Evolutionary conservation across 176 grass and related monocot species (phyloP).

Genomic region (Rhynchospora breviuscula): DNA sequence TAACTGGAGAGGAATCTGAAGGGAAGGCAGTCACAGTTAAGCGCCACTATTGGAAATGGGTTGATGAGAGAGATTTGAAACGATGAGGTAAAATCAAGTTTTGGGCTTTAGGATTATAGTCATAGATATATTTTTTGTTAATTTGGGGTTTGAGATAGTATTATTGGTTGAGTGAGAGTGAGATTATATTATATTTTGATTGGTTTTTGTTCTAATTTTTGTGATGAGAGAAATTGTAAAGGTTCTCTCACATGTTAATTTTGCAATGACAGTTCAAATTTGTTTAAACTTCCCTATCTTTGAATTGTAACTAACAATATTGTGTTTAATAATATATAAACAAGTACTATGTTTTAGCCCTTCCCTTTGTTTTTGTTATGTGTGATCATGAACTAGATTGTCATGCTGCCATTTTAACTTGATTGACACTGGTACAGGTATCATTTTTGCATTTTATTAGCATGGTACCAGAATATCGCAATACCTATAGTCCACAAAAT

Average conservation of each 20-base stretch:
- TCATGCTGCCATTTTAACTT: conserved; percentile 1
- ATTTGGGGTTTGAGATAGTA: conserved; percentile 12
- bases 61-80: conserved; percentile 13
- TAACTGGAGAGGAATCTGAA: conserved; percentile 24
- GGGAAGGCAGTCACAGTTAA: conserved; percentile 43
- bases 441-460: background rate
- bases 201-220: background rate
- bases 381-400: background rate
- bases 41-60: conserved; percentile 45
- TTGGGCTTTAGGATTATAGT: background rate
- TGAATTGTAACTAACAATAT: background rate
- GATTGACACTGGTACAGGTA: background rate
- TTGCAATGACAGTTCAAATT: background rate
- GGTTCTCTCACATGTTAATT: conserved; percentile 5
- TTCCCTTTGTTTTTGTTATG: background rate
- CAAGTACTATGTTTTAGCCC: background rate
- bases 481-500: background rate
- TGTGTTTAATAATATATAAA: background rate
- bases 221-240: background rate
- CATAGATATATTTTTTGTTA: conserved; percentile 12
- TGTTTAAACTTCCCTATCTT: background rate
- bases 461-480: background rate
- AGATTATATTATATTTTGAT: background rate
- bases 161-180: conserved; percentile 1
- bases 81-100: background rate